phyloP scores from a whole-genome alignment of 495 filamentous ascomycete genomes.

The Trichoderma parareesei region DNA sequence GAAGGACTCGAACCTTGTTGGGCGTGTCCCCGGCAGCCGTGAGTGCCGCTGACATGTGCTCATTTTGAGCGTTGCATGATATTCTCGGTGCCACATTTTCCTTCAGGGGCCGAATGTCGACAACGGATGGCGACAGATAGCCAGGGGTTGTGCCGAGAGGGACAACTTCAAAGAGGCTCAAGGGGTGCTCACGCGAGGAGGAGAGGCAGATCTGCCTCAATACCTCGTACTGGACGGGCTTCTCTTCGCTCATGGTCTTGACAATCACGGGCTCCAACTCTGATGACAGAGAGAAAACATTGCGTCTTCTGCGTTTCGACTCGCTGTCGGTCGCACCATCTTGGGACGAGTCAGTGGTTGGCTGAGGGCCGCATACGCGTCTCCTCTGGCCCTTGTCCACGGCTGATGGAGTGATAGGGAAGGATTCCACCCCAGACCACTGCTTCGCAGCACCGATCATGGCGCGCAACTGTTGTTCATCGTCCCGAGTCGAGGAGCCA shows the following conservation, averaged over 20 bases:
- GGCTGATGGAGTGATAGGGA: background rate
- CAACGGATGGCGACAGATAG: background rate
- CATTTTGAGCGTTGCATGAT: background rate
- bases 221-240: background rate
- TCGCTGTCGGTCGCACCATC: background rate
- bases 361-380: background rate
- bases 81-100: background rate
- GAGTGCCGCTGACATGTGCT: background rate
- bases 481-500: background rate
- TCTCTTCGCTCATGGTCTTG: background rate
- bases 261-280: background rate
- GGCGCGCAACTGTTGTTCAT: background rate
- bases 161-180: background rate
- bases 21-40: background rate
- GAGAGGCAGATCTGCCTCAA: background rate
- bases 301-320: background rate
- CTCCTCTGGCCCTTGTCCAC: background rate
- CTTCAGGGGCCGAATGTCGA: background rate
- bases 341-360: background rate
- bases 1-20: background rate
- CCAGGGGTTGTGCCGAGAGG: background rate
- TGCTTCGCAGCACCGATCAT: background rate
- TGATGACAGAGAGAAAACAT: background rate
- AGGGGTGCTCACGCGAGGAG: background rate
- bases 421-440: background rate